phyloP scores from a whole-genome alignment of 495 filamentous ascomycete species.

The Lophium mytilinum region DNA sequence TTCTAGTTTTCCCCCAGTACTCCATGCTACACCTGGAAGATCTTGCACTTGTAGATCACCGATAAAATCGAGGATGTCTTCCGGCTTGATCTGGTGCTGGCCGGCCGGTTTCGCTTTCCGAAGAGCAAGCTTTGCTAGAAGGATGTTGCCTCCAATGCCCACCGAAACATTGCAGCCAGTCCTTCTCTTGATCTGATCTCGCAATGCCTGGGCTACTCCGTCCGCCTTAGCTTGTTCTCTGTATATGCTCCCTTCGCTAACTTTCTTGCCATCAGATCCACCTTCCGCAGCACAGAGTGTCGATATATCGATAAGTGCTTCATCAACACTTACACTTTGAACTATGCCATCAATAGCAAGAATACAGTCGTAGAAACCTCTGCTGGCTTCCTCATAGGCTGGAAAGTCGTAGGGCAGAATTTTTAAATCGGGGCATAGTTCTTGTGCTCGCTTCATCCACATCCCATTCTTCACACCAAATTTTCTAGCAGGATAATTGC shows the following conservation, averaged over 20 bases:
- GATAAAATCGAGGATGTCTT: constrained; percentile 69
- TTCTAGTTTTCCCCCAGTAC: constrained; percentile 73
- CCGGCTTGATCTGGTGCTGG: constrained; percentile 76
- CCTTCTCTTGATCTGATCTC: constrained; percentile 58
- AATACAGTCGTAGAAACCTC: constrained; percentile 76
- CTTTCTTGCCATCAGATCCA: constrained; percentile 58
- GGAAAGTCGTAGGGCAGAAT: constrained; percentile 89
- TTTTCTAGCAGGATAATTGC: constrained; percentile 83
- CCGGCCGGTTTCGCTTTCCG: constrained; percentile 92
- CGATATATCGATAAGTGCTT: constrained; percentile 78
- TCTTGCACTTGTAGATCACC: constrained; percentile 65
- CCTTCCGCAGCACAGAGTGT: constrained; percentile 54
- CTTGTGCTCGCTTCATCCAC: constrained; percentile 92
- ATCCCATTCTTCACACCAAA: constrained; percentile 92
- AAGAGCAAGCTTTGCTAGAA: constrained; percentile 83
- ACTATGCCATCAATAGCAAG: constrained; percentile 71
- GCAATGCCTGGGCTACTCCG: constrained; percentile 57
- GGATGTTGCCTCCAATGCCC: constrained; percentile 87
- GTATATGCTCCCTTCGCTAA: constrained; percentile 65
- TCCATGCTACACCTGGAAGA: constrained; percentile 82
- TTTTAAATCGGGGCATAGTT: constrained; percentile 76
- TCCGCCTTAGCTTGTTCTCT: constrained; percentile 76
- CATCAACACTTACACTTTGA: constrained; percentile 95
- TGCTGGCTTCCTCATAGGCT: constrained; percentile 86
- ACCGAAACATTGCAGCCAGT: constrained; percentile 85